Base-by-base conservation (phyloP, 371 early-diverging fungal species). In the Zychaea mexicana region DNA sequence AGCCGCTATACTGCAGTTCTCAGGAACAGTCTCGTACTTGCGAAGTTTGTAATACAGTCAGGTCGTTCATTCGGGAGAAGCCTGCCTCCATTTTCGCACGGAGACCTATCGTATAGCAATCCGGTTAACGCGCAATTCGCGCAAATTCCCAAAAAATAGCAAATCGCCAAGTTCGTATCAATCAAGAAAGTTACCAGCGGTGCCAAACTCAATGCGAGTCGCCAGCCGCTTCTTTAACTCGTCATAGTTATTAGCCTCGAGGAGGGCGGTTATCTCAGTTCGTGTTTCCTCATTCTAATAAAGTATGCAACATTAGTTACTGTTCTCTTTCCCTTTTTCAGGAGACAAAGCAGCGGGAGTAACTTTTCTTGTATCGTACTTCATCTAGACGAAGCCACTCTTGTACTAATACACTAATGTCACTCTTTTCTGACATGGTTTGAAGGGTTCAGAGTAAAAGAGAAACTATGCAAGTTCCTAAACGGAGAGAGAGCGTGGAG, bases 41-140 rank as follows among this genome's bases (percentile, higher is more conserved):
- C 19, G 94, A 87, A 21, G 95, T 92, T 72, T 94, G 95, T 54
- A 94, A 86, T 22, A 98, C 96, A 0, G 97, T 97, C 67, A 97
- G 77, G 60, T 92, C 90, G 74, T 97, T 97, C 93, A 98, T 96
- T 60, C 96, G 78, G 13, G 94, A 81, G 79, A 94, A 97, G n/a
- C 98, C 98, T 59, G 95, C 94, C 65, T 94, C 94, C 98, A 97
- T 97, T 42, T 85, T 84, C 2, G 98, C 94, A 53, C 98, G 85
- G 31, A 98, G 78, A 15, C 98, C 95, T 88, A 47, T 49, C n/a
- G 7, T 42, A 42, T 15, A 22, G 19, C 6, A 7, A n/a, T 24
- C 12, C n/a, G n/a, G n/a, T 53, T 26, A 53, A 8, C 7, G 7
- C 13, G 7, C 8, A 53, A 33, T 5, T 33, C 33, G 33, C 12